Base-by-base conservation (phyloP, 352 stramenopile genomes). In the Phytopythium ostracodes region DNA sequence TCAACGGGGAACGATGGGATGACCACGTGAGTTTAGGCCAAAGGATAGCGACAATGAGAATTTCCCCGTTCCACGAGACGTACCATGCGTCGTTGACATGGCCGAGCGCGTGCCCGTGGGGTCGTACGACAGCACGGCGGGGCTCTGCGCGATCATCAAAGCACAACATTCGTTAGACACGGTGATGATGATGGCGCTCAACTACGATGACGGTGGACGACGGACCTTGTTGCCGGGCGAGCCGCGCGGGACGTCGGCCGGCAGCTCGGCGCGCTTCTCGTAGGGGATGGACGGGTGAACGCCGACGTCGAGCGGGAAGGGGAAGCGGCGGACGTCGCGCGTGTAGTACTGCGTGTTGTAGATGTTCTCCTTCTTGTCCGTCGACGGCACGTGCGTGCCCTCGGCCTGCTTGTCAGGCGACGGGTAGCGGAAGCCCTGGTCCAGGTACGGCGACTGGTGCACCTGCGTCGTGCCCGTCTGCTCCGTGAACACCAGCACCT, bases 341-440 rank as follows among this genome's bases (percentile, higher is more conserved):
- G 87, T 95, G 74, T 96, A 96, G 81, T 94, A 96, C 43, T 94
- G 70, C 44, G 67, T 96, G 69, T 91, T 92, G 81, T 96, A 96
- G 52, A 93, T 61, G 63, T 72, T 77, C 38, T 92, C 88, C 71
- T 93, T 94, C 44, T 61, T 76, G 42, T 89, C 82, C 36, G 59
- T 75, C 27, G 82, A 84, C 33, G 88, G 88, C 62, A 95, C 85
- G 69, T 86, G 77, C 42, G 84, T 79, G 27, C 78, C 70, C 50
- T 81, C 73, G 1, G 79, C 65, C 70, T 92, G 81, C 70, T 77
- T 89, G 60, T 79, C 70, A 9, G 88, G 88, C 58, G 88, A 80
- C 35, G 88, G 88, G 61, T 91, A 91, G 63, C 88, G 86, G 69
- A 81, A 96, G 31, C 79, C 73, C 56, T 91, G 80, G 24, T 74